Base-by-base conservation (phyloP, 2,329 filamentous ascomycete species). In the Aspergillus pseudotamarii region DNA sequence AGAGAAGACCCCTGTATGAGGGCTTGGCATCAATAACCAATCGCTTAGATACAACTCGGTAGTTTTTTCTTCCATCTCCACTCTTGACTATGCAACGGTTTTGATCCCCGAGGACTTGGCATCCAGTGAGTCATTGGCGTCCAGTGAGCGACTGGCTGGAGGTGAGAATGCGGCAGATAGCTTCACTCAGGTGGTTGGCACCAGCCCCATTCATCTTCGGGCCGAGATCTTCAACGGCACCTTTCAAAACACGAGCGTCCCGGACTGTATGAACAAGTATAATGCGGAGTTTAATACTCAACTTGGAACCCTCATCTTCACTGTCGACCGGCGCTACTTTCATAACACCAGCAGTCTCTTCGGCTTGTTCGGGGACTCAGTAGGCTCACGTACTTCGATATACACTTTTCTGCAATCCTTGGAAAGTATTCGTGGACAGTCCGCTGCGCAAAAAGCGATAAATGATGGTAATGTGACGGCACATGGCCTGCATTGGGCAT, bases 11-110 rank as follows among this genome's bases (percentile, higher is more conserved):
- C 23, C 26, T 50, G 21, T 6, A 28, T 48, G 11, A 28, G 14
- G 23, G 12, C 26, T 19, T 11, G 12, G 46, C 16, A 19, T 45
- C n/a, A 11, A 11, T 45, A 45, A 45, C 43, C n/a, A 56, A 57
- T 56, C 10, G 10, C 21, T 21, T 43, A 66, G 62, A 43, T 67
- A 67, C 57, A 67, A 67, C 58, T 67, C 65, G 12, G 55, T 59
- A 6, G 50, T 67, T 4, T 67, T 64, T 21, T 59, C 61, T 11
- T 65, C 63, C 6, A 63, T 61, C 6, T 51, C 63, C 2, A 51
- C 57, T 6, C 55, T 61, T 8, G 26, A 59, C 4, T 67, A 67
- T 12, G 61, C 51, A 2, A 58, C 61, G n/a, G 53, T 66, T 4
- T 2, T 58, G 10, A 19, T 56, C 6, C 45, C 53, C 4, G 28